Conservation (phyloP, 345 rosid genomes). For the Gossypium ekmanianum region DNA sequence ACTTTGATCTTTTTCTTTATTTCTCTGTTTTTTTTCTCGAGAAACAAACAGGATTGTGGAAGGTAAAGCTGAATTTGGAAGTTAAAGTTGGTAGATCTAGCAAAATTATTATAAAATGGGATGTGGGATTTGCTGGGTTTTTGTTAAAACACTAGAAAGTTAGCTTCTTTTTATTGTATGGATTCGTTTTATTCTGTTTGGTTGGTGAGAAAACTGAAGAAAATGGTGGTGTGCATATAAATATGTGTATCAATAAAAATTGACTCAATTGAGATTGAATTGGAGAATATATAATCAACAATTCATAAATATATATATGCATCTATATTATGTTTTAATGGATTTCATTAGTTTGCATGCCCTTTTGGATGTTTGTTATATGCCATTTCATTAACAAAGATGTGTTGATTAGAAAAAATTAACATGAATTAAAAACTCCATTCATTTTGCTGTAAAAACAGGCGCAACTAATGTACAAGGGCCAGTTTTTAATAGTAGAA, state of each 20-base stretch:
- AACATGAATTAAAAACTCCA: too few species aligned
- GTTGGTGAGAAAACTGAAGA: constrained; percentile 10
- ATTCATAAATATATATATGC: too few species aligned
- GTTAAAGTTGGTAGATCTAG: constrained; percentile 28
- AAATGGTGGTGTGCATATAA: too few species aligned
- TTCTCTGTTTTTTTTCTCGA: neutral
- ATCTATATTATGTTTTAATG: too few species aligned
- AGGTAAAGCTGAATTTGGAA: neutral
- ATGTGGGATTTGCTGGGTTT: neutral
- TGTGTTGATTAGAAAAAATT: too few species aligned
- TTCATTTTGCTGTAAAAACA: too few species aligned
- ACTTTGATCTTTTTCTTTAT: neutral
- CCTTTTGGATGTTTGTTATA: too few species aligned
- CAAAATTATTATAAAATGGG: neutral
- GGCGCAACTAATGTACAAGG: too few species aligned
- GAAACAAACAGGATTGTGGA: constrained; percentile 3
- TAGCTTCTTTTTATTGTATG: neutral
- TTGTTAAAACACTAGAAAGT: constrained; percentile 1
- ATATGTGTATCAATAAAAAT: neutral
- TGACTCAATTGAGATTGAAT: neutral
- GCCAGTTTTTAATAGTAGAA: too few species aligned
- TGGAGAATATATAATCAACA: too few species aligned
- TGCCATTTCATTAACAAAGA: too few species aligned
- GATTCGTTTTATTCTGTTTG: neutral
- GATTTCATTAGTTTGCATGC: too few species aligned